Evolutionary conservation across 345 rosid species (phyloP), one percentile per base, ranked within the genome.

Genomic region (Citrus australasica): DNA sequence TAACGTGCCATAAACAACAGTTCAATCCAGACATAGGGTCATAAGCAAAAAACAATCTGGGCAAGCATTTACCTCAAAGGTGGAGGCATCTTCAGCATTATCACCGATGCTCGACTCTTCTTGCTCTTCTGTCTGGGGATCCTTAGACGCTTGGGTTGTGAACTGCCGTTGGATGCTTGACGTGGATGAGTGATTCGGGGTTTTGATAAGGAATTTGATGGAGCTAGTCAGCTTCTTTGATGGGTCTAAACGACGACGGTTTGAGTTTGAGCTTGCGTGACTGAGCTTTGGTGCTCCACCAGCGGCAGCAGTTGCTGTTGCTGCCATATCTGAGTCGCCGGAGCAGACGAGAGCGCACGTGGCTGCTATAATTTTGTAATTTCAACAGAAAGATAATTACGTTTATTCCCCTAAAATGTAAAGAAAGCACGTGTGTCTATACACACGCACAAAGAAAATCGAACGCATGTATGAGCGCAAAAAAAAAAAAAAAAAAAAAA

Each of bases 231-330:
- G 65, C 72, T 24, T 56, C 72, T 33, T 76, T 35, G 72, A 33
- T 33, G 73, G 72, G 27, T 55, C n/a, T 55, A 67, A 76, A 67
- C 79, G 37, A 48, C 71, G 51, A 10, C 14, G 53, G 25, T 4
- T 33, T 66, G 79, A 16, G 2, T 1, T 46, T 11, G 51, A 46
- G 17, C 10, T 22, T 35, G 37, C 27, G 65, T 14, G 19, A 35
- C 79, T 22, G 65, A 76, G 79, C 55, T 53, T 76, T n/a, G 66
- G 37, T 53, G 65, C 69, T 63, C 60, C 69, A 9, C 69, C 69
- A 6, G 22, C 2, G 0, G 30, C 33, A 4, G 33, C 51, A 3
- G 51, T 16, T n/a, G 72, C 55, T 24, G 65, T 22, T 1, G 51
- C 60, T n/a, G 64, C 71, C 64, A 55, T 53, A 11, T 73, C 30